phyloP scores from a whole-genome alignment of 306 rosid genomes.

The Quillaja saponaria region DNA sequence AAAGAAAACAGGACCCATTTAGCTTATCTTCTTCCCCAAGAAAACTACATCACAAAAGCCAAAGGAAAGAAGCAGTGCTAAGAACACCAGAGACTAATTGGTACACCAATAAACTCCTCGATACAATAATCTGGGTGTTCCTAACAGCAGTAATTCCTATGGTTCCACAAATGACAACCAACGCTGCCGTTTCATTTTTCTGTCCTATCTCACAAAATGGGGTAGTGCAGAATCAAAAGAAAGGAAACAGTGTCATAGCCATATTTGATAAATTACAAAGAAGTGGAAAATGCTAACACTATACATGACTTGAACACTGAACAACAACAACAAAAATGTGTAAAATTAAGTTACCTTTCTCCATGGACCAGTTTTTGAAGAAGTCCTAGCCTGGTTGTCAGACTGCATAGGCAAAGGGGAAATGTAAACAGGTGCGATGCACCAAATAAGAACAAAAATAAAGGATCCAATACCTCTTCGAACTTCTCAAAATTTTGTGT shows the following conservation, averaged over 20 bases:
- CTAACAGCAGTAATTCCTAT: too few relatives aligned
- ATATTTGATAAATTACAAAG: conserved; percentile 12
- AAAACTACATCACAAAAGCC: conserved; percentile 22
- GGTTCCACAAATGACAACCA: too few relatives aligned
- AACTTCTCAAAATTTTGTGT: conserved; percentile 97
- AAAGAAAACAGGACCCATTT: too few relatives aligned
- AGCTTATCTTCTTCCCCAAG: too few relatives aligned
- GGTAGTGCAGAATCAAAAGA: conserved; percentile 10
- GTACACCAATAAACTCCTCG: too few relatives aligned
- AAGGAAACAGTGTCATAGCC: conserved; percentile 23
- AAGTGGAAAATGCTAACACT: conserved; percentile 15
- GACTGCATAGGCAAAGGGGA: conserved; percentile 52
- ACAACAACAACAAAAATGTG: conserved; percentile 10
- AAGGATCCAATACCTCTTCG: conserved; percentile 70
- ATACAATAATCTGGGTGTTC: too few relatives aligned
- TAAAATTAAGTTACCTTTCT: conserved; percentile 64
- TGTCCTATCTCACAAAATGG: conserved; percentile 16
- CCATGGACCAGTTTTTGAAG: conserved; percentile 88
- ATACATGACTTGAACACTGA: conserved; percentile 19
- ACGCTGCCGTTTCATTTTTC: conserved; percentile 22
- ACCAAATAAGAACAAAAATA: conserved; percentile 27
- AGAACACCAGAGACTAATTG: conserved; percentile 19
- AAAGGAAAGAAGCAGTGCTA: conserved; percentile 12
- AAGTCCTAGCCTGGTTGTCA: conserved; percentile 58
- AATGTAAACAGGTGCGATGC: conserved; percentile 26